Conservation (phyloP, 352 stramenopile species). For the Globisporangium nodosum region DNA sequence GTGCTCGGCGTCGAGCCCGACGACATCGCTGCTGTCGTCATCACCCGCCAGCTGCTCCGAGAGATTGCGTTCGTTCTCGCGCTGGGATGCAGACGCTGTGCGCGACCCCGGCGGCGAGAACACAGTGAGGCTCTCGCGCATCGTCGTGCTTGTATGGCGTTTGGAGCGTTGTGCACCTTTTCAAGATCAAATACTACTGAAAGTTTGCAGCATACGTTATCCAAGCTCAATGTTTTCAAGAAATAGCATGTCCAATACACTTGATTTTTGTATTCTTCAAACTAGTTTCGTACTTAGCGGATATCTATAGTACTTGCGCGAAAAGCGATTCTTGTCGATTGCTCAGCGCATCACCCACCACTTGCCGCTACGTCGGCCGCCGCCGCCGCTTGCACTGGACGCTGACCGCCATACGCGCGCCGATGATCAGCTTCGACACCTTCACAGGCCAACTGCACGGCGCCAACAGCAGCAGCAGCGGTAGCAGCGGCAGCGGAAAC, state of each 20-base stretch:
- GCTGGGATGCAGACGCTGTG: not conserved
- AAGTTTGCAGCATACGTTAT: too few species aligned
- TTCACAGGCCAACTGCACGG: conserved; percentile 26
- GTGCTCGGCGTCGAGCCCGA: conserved; percentile 9
- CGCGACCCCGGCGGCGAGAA: not conserved
- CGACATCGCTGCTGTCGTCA: not conserved
- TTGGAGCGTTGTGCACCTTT: too few species aligned
- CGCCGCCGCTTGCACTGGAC: too few species aligned
- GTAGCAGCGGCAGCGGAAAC: conserved; percentile 20
- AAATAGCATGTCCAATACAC: too few species aligned
- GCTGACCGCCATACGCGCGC: not conserved
- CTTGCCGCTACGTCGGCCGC: too few species aligned
- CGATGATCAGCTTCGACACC: conserved; percentile 80
- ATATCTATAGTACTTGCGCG: too few species aligned
- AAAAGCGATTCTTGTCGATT: too few species aligned
- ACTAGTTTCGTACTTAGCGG: too few species aligned
- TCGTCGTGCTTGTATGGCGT: not conserved
- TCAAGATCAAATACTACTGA: not conserved
- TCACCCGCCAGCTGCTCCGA: not conserved
- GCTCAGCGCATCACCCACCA: too few species aligned
- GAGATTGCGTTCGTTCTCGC: not conserved
- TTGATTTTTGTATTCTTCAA: too few species aligned
- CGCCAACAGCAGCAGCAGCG: conserved; percentile 16
- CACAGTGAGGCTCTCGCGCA: conserved; percentile 9
- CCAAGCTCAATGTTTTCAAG: too few species aligned